These are phyloP conservation scores for Rossbeevera mucosa DNA, from an alignment of 768 basidiomycete genomes.

Conservation along the genomic window DNA sequence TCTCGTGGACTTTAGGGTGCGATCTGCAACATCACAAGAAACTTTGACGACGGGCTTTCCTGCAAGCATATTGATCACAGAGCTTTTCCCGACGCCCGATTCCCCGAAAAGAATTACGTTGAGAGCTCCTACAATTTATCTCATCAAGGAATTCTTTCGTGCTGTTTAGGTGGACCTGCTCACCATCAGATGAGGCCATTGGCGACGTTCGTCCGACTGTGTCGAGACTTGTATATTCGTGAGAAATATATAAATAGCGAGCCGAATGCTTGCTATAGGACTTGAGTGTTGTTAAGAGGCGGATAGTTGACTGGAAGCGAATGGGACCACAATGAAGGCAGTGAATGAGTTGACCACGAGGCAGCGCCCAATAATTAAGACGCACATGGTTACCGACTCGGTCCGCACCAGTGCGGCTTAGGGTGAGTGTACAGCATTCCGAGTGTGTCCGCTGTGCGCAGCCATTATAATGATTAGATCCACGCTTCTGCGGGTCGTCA, in stretches of 20 bases:
- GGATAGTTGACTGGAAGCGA: slow-evolving; percentile 5
- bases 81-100: slow-evolving; percentile 39
- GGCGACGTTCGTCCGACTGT: neutral
- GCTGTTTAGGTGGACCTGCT: slow-evolving; percentile 1
- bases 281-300: neutral
- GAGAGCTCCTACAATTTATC: slow-evolving; percentile 7
- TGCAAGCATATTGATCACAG: slow-evolving; percentile 41
- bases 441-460: slow-evolving; percentile 8
- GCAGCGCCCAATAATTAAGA: neutral
- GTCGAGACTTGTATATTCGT: slow-evolving; percentile 10
- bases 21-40: slow-evolving; percentile 31
- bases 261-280: neutral
- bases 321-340: slow-evolving; percentile 4
- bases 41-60: slow-evolving; percentile 25
- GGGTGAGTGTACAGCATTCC: slow-evolving; percentile 18
- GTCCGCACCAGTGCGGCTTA: slow-evolving; percentile 5
- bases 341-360: slow-evolving; percentile 2
- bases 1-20: slow-evolving; percentile 30
- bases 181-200: slow-evolving; percentile 21
- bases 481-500: slow-evolving; percentile 12
- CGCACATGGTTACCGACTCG: slow-evolving; percentile 2
- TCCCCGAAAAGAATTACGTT: slow-evolving; percentile 32
- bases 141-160: neutral
- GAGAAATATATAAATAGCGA: slow-evolving; percentile 3
- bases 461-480: slow-evolving; percentile 15